Evolutionary conservation across 345 rosid species (phyloP).

Genomic region (Murraya koenigii): DNA sequence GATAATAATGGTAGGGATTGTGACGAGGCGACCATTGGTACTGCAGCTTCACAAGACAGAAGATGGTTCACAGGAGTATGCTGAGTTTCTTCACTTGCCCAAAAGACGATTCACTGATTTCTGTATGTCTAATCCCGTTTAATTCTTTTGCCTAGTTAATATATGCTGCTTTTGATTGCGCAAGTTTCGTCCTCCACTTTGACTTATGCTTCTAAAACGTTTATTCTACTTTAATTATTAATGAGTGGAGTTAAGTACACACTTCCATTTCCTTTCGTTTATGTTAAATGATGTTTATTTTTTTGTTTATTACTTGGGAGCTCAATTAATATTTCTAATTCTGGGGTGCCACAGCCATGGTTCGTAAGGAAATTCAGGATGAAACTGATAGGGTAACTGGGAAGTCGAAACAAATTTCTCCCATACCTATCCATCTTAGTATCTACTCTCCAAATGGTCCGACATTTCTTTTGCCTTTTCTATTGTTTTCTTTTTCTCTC

Average conservation of each 20-base stretch:
- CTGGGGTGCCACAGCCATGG: constrained; percentile 46
- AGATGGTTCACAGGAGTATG: constrained; percentile 72
- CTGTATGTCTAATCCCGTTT: constrained; percentile 27
- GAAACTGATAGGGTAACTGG: constrained; percentile 94
- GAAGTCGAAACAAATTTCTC: constrained; percentile 83
- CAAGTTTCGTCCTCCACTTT: not conserved
- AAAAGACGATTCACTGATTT: constrained; percentile 66
- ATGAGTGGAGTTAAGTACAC: not conserved
- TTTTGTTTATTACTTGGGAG: not conserved
- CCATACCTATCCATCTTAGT: constrained; percentile 91
- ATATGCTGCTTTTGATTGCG: not conserved
- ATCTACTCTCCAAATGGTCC: constrained; percentile 86
- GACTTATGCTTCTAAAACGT: not conserved
- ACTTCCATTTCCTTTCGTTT: not conserved
- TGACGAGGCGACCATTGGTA: constrained; percentile 88
- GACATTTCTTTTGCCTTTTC: not conserved
- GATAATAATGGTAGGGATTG: constrained; percentile 58
- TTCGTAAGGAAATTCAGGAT: constrained; percentile 87
- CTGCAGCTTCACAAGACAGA: constrained; percentile 84
- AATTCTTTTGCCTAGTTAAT: not conserved
- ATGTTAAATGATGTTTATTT: not conserved
- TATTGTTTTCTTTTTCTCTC: not conserved
- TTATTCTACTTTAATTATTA: not conserved
- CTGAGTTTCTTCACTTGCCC: constrained; percentile 86
- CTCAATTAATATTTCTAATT: not conserved